Evolutionary conservation across 2,329 filamentous ascomycete species (phyloP), one percentile per base, ranked within the genome.

Genomic region (Diplodia sapinea): DNA sequence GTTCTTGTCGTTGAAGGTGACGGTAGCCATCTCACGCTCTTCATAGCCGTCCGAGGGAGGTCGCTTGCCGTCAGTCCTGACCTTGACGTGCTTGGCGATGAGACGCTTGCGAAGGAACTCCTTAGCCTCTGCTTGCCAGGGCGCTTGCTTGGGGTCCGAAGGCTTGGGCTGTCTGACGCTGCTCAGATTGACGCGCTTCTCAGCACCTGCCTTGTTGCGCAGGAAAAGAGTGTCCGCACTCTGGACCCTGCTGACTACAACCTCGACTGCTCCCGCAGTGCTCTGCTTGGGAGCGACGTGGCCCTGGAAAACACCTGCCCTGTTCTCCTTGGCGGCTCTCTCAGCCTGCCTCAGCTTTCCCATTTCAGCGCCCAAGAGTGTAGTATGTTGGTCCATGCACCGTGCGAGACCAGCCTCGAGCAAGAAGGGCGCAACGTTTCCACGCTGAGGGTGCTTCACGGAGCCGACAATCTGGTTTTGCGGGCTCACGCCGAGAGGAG

Each of bases 351-450:
- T 89, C 68, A 98, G 87, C 68, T 86, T 79, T 51, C 90, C 89
- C 95, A 99, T 99, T 74, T 94, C 92, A 61, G 88, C 83, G 54
- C 95, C 95, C 12, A 99, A 87, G 82, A 97, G 85, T 49, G 93
- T 96, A 0, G 94, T 96, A 82, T 99, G 95, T 80, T 95, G 94
- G 79, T 99, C 95, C 71, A 94, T 93, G 83, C 94, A 98, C 74
- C 93, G 88, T 50, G 94, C 95, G 67, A 98, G 85, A 73, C 95
- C 95, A 65, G 93, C 92, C 74, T 94, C 89, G 54, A 99, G 88
- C 52, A 99, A 80, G 79, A 96, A 96, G 71, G 92, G 92, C 70
- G 94, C 93, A 78, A 99, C 96, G 80, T 93, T 97, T 70, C 95
- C 95, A 69, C 90, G 88, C 29, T 80, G 76, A 33, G 94, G 94